Evolutionary conservation across 495 filamentous ascomycete genomes (phyloP).

Genomic region (Recurvomyces mirabilis): DNA sequence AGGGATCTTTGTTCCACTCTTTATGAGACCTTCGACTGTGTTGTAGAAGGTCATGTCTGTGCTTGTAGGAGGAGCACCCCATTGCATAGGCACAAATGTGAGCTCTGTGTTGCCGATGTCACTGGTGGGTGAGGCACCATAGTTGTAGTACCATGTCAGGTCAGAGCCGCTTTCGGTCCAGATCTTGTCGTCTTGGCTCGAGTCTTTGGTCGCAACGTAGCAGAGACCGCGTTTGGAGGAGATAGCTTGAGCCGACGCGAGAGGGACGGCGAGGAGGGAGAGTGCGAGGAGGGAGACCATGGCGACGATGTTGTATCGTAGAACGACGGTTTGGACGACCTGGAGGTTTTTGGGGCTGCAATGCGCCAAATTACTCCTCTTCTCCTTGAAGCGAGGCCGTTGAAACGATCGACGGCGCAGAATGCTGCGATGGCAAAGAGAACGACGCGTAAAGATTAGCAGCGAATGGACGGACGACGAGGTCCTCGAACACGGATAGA

Average conservation of each 20-base stretch:
- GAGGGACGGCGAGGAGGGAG: not conserved
- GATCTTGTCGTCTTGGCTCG: conserved; percentile 46
- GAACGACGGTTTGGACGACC: too few relatives aligned
- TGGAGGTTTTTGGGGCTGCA: too few relatives aligned
- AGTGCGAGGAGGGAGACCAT: not conserved
- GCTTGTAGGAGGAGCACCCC: conserved; percentile 37
- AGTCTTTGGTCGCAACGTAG: conserved; percentile 42
- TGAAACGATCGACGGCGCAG: not conserved
- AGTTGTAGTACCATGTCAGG: conserved; percentile 80
- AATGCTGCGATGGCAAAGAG: not conserved
- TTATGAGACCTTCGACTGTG: conserved; percentile 39
- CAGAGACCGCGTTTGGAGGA: conserved; percentile 55
- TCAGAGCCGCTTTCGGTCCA: conserved; percentile 44
- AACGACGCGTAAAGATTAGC: too few relatives aligned
- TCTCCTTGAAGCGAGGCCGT: too few relatives aligned
- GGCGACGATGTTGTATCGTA: not conserved
- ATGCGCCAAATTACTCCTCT: too few relatives aligned
- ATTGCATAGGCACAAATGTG: conserved; percentile 75
- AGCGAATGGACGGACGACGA: too few relatives aligned
- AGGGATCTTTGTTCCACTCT: conserved; percentile 45
- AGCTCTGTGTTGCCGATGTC: conserved; percentile 38
- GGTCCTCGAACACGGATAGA: too few relatives aligned
- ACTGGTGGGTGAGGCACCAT: conserved; percentile 42
- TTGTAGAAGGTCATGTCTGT: conserved; percentile 42
- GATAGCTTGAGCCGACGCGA: conserved; percentile 4